A percentile compares a stretch with the other conserved stretches of the same genome.
phyloP scores from a whole-genome alignment of 441 rosid species.

The Mallotus repandus region DNA sequence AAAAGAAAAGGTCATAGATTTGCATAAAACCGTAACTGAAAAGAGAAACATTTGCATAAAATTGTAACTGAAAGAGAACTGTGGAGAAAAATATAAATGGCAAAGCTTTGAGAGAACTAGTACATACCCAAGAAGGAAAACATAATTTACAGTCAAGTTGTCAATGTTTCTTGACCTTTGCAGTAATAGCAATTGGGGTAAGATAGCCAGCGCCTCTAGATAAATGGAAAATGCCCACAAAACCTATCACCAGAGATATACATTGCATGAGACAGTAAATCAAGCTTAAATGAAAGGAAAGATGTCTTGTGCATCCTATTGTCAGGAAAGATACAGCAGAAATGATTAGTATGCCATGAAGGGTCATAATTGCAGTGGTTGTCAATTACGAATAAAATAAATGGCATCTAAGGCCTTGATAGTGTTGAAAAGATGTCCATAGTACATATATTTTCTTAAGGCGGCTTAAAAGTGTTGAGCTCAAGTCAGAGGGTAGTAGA shows the following conservation, averaged over 20 bases:
- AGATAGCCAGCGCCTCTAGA: conserved; percentile 46
- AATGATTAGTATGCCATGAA: not conserved
- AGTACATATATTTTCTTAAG: not conserved
- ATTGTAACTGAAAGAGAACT: not conserved
- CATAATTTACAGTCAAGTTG: conserved; percentile 38
- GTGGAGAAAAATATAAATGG: not conserved
- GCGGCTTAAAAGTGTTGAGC: not conserved
- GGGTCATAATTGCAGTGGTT: not conserved
- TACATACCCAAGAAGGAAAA: conserved; percentile 46
- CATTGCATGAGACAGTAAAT: conserved; percentile 8
- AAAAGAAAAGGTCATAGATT: not conserved
- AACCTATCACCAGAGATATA: conserved; percentile 25
- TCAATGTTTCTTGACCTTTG: conserved; percentile 43
- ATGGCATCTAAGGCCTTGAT: not conserved
- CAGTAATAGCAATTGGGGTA: conserved; percentile 39
- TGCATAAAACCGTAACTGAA: not conserved
- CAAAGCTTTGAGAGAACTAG: conserved; percentile 2
- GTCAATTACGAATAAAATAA: not conserved
- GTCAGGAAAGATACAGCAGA: not conserved
- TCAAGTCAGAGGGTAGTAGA: not conserved
- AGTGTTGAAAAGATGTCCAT: not conserved
- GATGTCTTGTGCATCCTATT: too few relatives aligned
- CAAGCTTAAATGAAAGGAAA: not conserved
- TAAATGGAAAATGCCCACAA: conserved; percentile 46
- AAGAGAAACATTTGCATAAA: not conserved